A percentile compares a stretch with the other conserved stretches of the same genome.
phyloP scores from a whole-genome alignment of 352 stramenopile species.

The Phytophthora foliorum region DNA sequence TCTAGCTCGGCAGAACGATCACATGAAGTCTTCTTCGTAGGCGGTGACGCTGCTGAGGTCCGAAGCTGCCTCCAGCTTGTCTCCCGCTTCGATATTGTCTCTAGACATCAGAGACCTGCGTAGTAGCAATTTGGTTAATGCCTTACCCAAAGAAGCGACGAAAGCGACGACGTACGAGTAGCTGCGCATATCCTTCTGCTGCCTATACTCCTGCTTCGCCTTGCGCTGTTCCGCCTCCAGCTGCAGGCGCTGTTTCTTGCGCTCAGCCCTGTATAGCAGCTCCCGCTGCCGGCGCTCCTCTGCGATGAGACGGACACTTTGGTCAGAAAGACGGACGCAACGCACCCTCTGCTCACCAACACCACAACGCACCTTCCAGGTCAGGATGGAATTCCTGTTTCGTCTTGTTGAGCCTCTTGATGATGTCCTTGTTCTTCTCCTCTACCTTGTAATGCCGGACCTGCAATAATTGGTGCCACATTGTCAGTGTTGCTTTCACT shows the following conservation, averaged over 20 bases:
- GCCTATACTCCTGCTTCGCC: conserved; percentile 65
- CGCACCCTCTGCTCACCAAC: conserved; percentile 3
- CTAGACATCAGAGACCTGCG: conserved; percentile 65
- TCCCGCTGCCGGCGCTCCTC: conserved; percentile 75
- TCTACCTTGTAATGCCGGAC: conserved; percentile 76
- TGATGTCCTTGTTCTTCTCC: conserved; percentile 89
- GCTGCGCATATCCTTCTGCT: conserved; percentile 80
- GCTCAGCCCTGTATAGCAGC: conserved; percentile 74
- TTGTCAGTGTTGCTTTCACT: not conserved
- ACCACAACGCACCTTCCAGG: conserved; percentile 64
- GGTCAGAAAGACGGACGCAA: conserved; percentile 17
- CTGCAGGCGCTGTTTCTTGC: conserved; percentile 74
- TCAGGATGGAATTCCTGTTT: conserved; percentile 84
- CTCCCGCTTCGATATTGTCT: conserved; percentile 68
- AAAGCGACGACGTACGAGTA: conserved; percentile 64
- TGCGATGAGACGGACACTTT: conserved; percentile 49
- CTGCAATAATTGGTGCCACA: conserved; percentile 26
- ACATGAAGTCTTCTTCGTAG: conserved; percentile 89
- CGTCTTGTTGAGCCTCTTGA: conserved; percentile 91
- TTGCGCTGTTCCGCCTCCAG: conserved; percentile 64
- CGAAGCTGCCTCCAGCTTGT: conserved; percentile 52
- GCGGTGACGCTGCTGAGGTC: conserved; percentile 76
- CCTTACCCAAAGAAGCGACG: not conserved
- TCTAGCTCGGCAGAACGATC: conserved; percentile 5
- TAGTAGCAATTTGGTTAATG: conserved; percentile 7